phyloP scores from a whole-genome alignment of 2,329 filamentous ascomycete genomes.

The Thelonectria discophora region DNA sequence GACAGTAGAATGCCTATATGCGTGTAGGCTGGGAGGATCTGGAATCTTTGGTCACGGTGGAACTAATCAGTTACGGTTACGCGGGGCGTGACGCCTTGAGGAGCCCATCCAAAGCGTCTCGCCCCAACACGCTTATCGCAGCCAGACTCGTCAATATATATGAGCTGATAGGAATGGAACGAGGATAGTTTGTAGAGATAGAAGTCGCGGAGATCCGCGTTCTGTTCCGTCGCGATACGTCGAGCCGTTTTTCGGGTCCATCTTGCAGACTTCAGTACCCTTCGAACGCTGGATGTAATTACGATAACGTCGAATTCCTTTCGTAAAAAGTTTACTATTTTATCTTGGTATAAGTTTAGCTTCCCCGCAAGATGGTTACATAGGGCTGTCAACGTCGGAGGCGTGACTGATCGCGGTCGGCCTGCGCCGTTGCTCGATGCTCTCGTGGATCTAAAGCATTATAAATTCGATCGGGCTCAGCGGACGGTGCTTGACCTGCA shows the following conservation, averaged over 20 bases:
- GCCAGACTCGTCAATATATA: background rate
- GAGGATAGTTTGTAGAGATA: conserved; percentile 13
- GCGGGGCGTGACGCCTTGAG: conserved; percentile 13
- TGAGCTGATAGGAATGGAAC: background rate
- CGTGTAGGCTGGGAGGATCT: conserved; percentile 42
- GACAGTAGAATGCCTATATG: background rate
- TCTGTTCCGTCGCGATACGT: conserved; percentile 5
- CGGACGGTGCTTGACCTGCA: conserved; percentile 10
- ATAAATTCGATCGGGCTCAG: conserved; percentile 6
- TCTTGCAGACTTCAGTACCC: conserved; percentile 3
- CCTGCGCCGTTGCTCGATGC: no score
- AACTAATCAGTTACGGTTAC: conserved; percentile 28
- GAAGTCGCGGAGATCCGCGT: conserved; percentile 15
- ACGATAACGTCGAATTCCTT: conserved; percentile 16
- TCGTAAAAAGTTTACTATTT: conserved; percentile 8
- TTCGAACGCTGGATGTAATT: conserved; percentile 5
- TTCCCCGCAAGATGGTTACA: conserved; percentile 6
- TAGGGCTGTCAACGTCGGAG: conserved; percentile 12
- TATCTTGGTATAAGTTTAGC: background rate
- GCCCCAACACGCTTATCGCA: background rate
- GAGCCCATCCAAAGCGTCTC: conserved; percentile 9
- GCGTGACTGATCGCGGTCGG: conserved; percentile 6
- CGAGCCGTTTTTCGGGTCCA: conserved; percentile 11
- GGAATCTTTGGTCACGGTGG: conserved; percentile 31
- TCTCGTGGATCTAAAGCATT: conserved; percentile 7